Evolutionary conservation across 163 green algal species (phyloP).

Genomic region (Scenedesmus sp.): DNA sequence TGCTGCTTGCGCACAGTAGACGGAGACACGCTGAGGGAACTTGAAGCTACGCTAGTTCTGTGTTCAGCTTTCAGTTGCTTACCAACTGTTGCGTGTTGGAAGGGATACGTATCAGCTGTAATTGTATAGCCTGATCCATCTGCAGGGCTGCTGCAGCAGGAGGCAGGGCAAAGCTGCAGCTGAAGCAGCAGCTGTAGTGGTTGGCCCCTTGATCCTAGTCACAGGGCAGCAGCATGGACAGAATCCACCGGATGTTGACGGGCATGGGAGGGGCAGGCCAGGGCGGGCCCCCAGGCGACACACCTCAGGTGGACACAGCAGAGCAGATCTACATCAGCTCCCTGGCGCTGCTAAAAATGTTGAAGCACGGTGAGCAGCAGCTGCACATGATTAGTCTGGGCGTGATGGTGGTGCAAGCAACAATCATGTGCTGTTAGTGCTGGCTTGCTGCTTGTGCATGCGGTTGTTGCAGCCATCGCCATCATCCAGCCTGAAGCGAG

Average conservation of each 20-base stretch:
- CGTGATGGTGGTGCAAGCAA: background rate
- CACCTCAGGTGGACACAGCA: constrained; percentile 85
- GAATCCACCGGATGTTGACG: constrained; percentile 69
- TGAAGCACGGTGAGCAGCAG: constrained; percentile 94
- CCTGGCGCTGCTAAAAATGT: constrained; percentile 98
- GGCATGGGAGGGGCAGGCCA: constrained; percentile 61
- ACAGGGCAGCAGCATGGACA: constrained; percentile 64
- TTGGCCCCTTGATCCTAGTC: background rate
- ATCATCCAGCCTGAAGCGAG: background rate
- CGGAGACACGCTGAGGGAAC: background rate
- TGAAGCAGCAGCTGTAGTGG: background rate
- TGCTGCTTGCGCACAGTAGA: background rate
- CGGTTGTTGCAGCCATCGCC: no score
- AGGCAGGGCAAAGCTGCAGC: background rate
- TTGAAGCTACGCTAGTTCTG: background rate
- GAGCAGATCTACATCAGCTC: constrained; percentile 99
- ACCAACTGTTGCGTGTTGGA: background rate
- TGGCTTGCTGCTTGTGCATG: background rate
- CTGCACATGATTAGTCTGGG: background rate
- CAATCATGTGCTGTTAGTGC: background rate
- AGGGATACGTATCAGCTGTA: background rate
- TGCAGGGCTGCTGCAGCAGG: background rate
- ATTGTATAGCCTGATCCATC: background rate
- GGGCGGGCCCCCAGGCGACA: constrained; percentile 67
- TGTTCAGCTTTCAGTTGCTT: background rate